Evolutionary conservation across 2,329 filamentous ascomycete genomes (phyloP).

Genomic region (Hypocreales sp.): DNA sequence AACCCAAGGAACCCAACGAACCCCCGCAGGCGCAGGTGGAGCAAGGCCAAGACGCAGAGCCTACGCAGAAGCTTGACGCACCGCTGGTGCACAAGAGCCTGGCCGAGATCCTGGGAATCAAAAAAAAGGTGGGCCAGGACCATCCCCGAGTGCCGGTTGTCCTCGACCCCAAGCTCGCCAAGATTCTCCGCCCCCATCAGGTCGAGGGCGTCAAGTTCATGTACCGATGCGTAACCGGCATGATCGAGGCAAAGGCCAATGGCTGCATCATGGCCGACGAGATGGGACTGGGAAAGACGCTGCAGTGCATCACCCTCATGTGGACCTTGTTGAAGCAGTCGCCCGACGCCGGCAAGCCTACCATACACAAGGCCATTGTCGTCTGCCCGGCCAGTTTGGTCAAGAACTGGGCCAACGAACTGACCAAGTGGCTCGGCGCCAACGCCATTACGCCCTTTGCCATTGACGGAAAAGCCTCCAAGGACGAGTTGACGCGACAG

Average conservation of each 20-base stretch:
- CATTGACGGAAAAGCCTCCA: conserved; percentile 90
- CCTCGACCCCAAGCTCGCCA: conserved; percentile 78
- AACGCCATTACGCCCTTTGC: conserved; percentile 88
- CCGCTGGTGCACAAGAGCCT: conserved; percentile 88
- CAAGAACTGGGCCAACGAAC: conserved; percentile 93
- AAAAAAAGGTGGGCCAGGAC: conserved; percentile 70
- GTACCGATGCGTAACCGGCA: conserved; percentile 86
- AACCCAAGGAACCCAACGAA: too few species aligned
- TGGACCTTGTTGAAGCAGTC: conserved; percentile 97
- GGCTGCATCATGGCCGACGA: conserved; percentile 99
- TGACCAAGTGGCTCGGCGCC: conserved; percentile 89
- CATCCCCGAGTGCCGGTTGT: conserved; percentile 90
- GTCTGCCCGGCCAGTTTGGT: conserved; percentile 94
- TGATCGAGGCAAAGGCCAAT: conserved; percentile 85
- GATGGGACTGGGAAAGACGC: conserved; percentile 93
- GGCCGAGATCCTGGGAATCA: conserved; percentile 86
- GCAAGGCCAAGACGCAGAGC: conserved; percentile 9
- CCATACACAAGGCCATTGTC: conserved; percentile 93
- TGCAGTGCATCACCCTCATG: conserved; percentile 92
- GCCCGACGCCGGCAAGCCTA: conserved; percentile 81
- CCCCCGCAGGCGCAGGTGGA: conserved; percentile 20
- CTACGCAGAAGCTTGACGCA: conserved; percentile 47
- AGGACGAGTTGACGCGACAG: conserved; percentile 81
- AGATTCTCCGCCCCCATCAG: conserved; percentile 89
- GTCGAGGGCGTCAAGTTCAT: conserved; percentile 97